phyloP scores from a whole-genome alignment of 2,329 filamentous ascomycete genomes.

The Cordyceps tenuipes region DNA sequence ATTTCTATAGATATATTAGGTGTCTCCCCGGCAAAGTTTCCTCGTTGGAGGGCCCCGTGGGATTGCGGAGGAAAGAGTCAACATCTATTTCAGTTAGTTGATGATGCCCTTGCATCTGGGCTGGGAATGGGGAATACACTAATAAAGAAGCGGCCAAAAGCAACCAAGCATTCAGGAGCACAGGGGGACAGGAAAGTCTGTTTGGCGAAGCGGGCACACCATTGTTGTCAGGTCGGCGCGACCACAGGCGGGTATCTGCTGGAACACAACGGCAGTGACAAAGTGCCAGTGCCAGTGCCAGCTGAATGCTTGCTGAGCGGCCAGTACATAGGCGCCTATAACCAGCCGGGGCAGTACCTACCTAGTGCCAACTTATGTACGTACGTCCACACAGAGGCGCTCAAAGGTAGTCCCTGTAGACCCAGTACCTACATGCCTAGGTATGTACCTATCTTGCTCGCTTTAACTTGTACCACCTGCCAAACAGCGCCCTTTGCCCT shows the following conservation, averaged over 20 bases:
- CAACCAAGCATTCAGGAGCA: background rate
- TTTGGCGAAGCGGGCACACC: background rate
- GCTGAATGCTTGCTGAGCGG: background rate
- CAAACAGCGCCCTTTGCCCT: background rate
- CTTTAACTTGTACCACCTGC: too few relatives aligned
- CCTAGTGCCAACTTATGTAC: too few relatives aligned
- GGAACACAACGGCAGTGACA: too few relatives aligned
- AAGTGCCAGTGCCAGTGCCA: too few relatives aligned
- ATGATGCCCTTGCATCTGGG: too few relatives aligned
- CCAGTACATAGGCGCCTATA: too few relatives aligned
- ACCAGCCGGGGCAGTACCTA: too few relatives aligned
- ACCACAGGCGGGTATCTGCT: too few relatives aligned
- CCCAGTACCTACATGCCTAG: too few relatives aligned
- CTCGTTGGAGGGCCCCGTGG: background rate
- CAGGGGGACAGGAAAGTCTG: background rate
- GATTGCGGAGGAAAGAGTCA: slow-evolving; percentile 7
- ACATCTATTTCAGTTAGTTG: background rate
- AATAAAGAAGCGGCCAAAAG: background rate
- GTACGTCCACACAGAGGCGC: background rate
- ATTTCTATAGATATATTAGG: too few relatives aligned
- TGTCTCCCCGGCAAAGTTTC: background rate
- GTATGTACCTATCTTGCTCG: too few relatives aligned
- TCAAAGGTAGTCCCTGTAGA: background rate
- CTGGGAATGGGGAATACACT: background rate
- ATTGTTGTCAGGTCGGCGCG: too few relatives aligned